These are phyloP conservation scores for Peniophora sp. DNA, from an alignment of 1,284 basidiomycete genomes.

Conservation along the genomic window DNA sequence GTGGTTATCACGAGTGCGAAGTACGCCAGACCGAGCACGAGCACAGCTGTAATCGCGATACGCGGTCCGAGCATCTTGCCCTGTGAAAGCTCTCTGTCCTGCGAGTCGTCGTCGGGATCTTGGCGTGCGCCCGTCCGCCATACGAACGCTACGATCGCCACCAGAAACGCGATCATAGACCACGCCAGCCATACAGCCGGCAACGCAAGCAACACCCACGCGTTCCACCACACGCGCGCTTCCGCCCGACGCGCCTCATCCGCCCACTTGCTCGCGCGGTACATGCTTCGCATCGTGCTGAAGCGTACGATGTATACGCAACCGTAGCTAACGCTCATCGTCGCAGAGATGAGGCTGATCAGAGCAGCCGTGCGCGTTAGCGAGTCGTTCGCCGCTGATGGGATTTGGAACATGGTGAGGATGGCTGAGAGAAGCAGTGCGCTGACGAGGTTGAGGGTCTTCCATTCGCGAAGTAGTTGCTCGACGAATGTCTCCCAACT, in stretches of 20 bases:
- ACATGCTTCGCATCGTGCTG: constrained; percentile 72
- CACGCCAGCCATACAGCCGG: constrained; percentile 72
- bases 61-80: constrained; percentile 41
- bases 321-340: constrained; percentile 71
- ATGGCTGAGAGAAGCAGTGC: constrained; percentile 69
- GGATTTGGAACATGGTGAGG: constrained; percentile 65
- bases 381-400: constrained; percentile 50
- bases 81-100: constrained; percentile 17
- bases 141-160: constrained; percentile 61
- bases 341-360: constrained; percentile 56
- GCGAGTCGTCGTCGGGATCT: constrained; percentile 29
- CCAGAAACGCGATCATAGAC: constrained; percentile 65
- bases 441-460: constrained; percentile 69
- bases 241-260: constrained; percentile 67
- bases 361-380: constrained; percentile 60
- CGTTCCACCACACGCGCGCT: constrained; percentile 68
- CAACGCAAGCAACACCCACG: constrained; percentile 71
- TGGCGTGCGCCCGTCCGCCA: constrained; percentile 57
- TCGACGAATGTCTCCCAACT: constrained; percentile 71
- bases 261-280: constrained; percentile 68
- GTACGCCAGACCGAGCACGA: constrained; percentile 55
- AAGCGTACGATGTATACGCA: constrained; percentile 74
- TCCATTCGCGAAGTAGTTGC: constrained; percentile 65
- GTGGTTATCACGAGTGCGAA: constrained; percentile 56
- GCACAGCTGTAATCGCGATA: constrained; percentile 45